phyloP scores from a whole-genome alignment of 192 early-diverging fungal genomes.

The Backusella australiensis region DNA sequence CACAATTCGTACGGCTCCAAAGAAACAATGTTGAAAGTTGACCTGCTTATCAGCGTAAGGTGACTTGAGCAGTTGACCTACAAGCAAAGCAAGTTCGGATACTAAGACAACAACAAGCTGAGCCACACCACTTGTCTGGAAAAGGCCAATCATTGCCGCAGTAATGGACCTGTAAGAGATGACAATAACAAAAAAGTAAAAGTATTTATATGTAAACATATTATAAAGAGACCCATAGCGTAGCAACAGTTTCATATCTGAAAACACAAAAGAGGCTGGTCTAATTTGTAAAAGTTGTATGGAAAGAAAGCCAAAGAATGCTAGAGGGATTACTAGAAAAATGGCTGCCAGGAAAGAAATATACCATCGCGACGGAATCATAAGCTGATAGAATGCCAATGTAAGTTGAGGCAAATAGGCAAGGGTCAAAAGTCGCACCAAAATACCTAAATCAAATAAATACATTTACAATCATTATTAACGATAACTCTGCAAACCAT shows the following conservation, averaged over 20 bases:
- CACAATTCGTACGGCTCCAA: slow-evolving; percentile 32
- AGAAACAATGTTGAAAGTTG: slow-evolving; percentile 37
- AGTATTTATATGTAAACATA: slow-evolving; percentile 33
- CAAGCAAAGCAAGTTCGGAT: slow-evolving; percentile 37
- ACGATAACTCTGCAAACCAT: not conserved
- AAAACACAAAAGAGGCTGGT: slow-evolving; percentile 29
- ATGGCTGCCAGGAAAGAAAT: slow-evolving; percentile 26
- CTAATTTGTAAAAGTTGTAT: slow-evolving; percentile 39
- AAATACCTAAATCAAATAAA: slow-evolving; percentile 30
- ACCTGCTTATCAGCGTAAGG: slow-evolving; percentile 38
- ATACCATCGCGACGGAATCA: slow-evolving; percentile 36
- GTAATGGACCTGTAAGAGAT: slow-evolving; percentile 32
- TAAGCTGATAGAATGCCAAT: slow-evolving; percentile 47
- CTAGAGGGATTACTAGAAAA: slow-evolving; percentile 35
- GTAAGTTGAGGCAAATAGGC: slow-evolving; percentile 43
- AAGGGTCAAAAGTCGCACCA: slow-evolving; percentile 37
- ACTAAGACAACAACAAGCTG: slow-evolving; percentile 40
- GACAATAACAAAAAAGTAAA: slow-evolving; percentile 21
- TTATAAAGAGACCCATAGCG: slow-evolving; percentile 49
- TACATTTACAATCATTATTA: not conserved
- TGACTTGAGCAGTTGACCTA: slow-evolving; percentile 39
- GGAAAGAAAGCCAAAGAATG: slow-evolving; percentile 30
- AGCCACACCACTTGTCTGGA: slow-evolving; percentile 43
- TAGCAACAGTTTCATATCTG: slow-evolving; percentile 38
- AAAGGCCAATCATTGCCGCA: slow-evolving; percentile 36